These are phyloP conservation scores for Schizonepeta tenuifolia DNA, from an alignment of 257 asterid species.

Conservation along the genomic window DNA sequence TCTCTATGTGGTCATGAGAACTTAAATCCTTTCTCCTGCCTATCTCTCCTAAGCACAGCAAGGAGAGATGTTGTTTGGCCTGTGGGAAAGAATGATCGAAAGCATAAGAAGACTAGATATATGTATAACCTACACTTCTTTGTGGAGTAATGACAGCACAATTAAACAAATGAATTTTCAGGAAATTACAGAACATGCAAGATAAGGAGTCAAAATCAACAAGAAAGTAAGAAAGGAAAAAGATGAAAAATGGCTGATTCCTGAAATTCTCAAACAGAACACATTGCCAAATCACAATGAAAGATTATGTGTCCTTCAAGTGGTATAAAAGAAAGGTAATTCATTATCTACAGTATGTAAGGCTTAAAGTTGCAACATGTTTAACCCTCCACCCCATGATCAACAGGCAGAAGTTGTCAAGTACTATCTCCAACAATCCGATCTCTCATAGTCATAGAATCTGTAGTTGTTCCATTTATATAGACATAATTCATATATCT, in stretches of 20 bases:
- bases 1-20: slow-evolving; percentile 84
- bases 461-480: not conserved
- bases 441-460: slow-evolving; percentile 14
- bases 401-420: slow-evolving; percentile 20
- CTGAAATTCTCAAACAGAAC: slow-evolving; percentile 3
- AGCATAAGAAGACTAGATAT: slow-evolving; percentile 22
- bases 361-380: not conserved
- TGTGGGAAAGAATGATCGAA: slow-evolving; percentile 36
- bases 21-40: slow-evolving; percentile 99
- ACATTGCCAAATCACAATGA: not conserved
- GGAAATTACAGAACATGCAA: slow-evolving; percentile 11
- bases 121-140: not conserved
- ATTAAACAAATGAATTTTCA: slow-evolving; percentile 5
- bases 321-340: not conserved
- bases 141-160: not conserved
- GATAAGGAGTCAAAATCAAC: not conserved
- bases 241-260: not conserved
- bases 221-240: not conserved
- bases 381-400: slow-evolving; percentile 7
- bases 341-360: slow-evolving; percentile 12
- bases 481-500: not conserved
- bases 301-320: slow-evolving; percentile 14
- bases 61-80: slow-evolving; percentile 94
- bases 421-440: not conserved
- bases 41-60: slow-evolving; percentile 96